Evolutionary conservation across 495 filamentous ascomycete species (phyloP).

Genomic region (Aspergillus homomorphus): DNA sequence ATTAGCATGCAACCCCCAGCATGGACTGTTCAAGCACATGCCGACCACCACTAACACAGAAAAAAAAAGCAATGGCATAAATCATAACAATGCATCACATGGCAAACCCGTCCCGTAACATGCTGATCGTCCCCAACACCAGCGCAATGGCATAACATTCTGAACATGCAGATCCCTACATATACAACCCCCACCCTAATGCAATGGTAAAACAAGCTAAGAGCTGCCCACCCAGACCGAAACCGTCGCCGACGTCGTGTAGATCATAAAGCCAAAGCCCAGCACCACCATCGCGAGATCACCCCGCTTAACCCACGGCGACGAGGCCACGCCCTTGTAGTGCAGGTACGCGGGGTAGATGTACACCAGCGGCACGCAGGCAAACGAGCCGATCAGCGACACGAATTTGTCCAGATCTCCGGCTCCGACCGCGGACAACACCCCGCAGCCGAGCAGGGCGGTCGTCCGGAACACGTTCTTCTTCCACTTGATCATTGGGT

Average conservation of each 20-base stretch:
- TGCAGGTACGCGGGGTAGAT: conserved; percentile 79
- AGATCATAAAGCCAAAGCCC: conserved; percentile 58
- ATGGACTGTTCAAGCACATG: not conserved
- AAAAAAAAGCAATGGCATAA: not conserved
- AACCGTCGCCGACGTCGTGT: conserved; percentile 58
- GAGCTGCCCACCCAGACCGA: conserved; percentile 24
- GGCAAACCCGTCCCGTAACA: not conserved
- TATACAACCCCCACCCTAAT: not conserved
- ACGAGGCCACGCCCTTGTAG: conserved; percentile 54
- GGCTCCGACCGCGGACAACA: conserved; percentile 81
- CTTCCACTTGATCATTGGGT: conserved; percentile 89
- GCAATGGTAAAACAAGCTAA: not conserved
- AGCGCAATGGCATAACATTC: not conserved
- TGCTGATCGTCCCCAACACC: not conserved
- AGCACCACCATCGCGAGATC: conserved; percentile 55
- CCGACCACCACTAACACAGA: not conserved
- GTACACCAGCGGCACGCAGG: conserved; percentile 89
- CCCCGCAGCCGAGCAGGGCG: conserved; percentile 70
- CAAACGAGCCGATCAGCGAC: conserved; percentile 86
- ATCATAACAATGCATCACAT: not conserved
- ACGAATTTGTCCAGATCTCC: conserved; percentile 92
- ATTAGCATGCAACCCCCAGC: not conserved
- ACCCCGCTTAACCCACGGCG: conserved; percentile 41
- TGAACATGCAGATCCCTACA: not conserved
- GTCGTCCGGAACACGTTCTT: conserved; percentile 88